Evolutionary conservation across 2,329 filamentous ascomycete genomes (phyloP), one percentile per base, ranked within the genome.

Genomic region (Talaromyces sp.): DNA sequence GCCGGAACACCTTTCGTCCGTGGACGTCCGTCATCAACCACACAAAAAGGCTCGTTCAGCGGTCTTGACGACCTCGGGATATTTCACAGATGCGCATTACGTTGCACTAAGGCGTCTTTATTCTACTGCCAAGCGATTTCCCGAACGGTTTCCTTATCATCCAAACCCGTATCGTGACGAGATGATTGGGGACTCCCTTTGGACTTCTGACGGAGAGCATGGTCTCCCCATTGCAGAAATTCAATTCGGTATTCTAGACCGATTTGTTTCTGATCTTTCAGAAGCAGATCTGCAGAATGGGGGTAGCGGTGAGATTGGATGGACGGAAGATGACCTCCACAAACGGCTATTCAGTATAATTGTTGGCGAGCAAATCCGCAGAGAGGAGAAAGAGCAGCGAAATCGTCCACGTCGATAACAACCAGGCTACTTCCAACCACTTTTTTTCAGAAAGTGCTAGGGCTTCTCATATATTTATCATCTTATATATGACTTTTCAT

Each of bases 341-440:
- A 71, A 71, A 64, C 69, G 76, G 63, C 66, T 80, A 61, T 77
- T 79, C 60, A 78, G 78, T 61, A 72, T 80, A 59, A 78, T 79
- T 29, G 75, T 80, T 67, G 78, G 78, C 35, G 77, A 79, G 64
- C 74, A 77, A 61, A 74, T 79, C 55, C 70, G 78, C 66, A 70
- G 71, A 57, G 76, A 79, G 61, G 66, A 67, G 59, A 76, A 74
- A 62, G 67, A 66, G 58, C 69, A 68, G 60, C 21, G 31, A 13
- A 24, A 32, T 11, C 24, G 17, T 26, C 4, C 9, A 24, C 49
- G 26, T 17, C 49, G 49, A 17, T 29, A 52, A 52, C 13, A 13
- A 27, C 26, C 49, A 17, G 14, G 10, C 5, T 29, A 52, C 43
- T 10, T 24, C 43, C 17, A 24, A 46, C 13, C 8, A 17, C 6